Base-by-base conservation (phyloP, 2,329 filamentous ascomycete genomes). In the Lithohypha guttulata region DNA sequence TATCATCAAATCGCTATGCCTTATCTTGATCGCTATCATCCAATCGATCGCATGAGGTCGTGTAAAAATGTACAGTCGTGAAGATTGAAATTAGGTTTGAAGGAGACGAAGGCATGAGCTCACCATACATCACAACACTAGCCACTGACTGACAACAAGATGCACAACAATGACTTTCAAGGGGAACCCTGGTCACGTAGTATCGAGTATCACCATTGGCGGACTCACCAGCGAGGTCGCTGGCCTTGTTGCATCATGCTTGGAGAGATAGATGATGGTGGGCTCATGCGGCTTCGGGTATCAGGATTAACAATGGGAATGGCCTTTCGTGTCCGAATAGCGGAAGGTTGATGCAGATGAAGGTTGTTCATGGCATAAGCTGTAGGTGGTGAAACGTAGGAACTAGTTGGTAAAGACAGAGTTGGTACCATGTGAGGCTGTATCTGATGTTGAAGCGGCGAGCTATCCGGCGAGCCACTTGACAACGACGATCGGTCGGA, bases 251-350 rank as follows among this genome's bases (percentile, higher is more conserved):
- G 75, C 68, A 75, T 72, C 65, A 75, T 70, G 57, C 67, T 72
- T 43, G 77, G 76, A 41, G 75, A 78, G 55, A 79, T 71, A 49
- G 73, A 77, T 46, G 80, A 80, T 18, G 89, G 85, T 51, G 89
- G 89, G 67, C 85, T 93, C 69, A 95, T 81, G 56, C 77, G 75
- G 60, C 86, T 78, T 56, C 91, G 86, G 42, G 89, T 95, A 52
- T 76, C 83, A 39, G 91, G 91, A 70, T 98, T 93, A 64, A 96
- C 84, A 60, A 98, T 98, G 43, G 89, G 89, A 51, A 96, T 96
- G 56, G 91, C 85, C 62, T 95, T 96, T 23, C 49, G 43, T 10
- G 45, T 45, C 52, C 91, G 84, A 48, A 87, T 84, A 46, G 87
- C 84, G 46, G 87, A 73, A 45, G 87, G 85, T 69, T 95, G 89